Evolutionary conservation across 805 yeast species (phyloP), one percentile per base, ranked within the genome.

Genomic region (Starmerella ratchasimensis): DNA sequence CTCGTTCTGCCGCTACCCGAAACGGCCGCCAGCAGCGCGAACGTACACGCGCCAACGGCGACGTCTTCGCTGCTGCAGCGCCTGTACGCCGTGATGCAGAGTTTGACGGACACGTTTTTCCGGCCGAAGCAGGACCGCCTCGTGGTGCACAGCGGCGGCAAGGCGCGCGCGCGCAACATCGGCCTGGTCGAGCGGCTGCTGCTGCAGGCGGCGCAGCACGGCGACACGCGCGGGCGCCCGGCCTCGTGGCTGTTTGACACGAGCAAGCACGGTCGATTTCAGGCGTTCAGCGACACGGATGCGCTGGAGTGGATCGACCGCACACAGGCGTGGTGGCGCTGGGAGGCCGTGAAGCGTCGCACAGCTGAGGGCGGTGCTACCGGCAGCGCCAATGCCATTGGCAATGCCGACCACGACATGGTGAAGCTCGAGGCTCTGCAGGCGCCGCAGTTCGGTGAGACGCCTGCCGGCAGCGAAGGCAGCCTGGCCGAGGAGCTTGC

Each of bases 1-100:
- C 34, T 67, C 5, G 62, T 65, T 43, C 47, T 67, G 35, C 27
- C 27, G 11, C 27, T 24, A n/a, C n/a, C 27, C 13, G 27, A 24
- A 24, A 24, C 27, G 27, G 9, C 32, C 4, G 9, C 10, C 13
- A 13, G 17, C 9, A 13, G 23, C n/a, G 23, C 17, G 7, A 23
- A 15, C 5, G n/a, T 29, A 15, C 32, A 19, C 8, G 14, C 32
- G 4, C 19, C 17, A 18, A 19, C 13, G 18, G 31, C 31, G 10
- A 8, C 5, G 15, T 3, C 7, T 4, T 5, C 17, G 7, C n/a
- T 15, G 15, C 7, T 10, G 7, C 7, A n/a, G 7, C 15, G 19
- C 13, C 7, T 29, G 8, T 32, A 55, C 11, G 33, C 41, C 6
- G 40, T 46, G 7, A 49, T 57, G 17, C 60, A 56, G 41, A 43